Base-by-base conservation (phyloP, 768 basidiomycete genomes). In the Krasilnikovozyma curviuscula region DNA sequence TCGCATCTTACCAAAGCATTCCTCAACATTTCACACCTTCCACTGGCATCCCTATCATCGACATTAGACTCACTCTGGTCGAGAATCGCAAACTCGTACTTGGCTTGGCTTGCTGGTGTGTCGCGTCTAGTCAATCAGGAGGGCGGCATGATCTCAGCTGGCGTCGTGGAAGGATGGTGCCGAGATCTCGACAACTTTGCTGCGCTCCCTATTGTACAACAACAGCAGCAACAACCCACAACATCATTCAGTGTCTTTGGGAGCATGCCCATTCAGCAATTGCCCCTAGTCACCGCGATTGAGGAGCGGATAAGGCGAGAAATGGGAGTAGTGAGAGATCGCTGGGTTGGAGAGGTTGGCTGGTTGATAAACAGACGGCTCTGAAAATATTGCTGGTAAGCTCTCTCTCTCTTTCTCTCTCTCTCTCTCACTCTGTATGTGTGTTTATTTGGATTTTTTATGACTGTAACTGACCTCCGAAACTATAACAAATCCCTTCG, bases 71-170 rank as follows among this genome's bases (percentile, higher is more conserved):
- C 45, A 14, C 37, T 50, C 29, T 50, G 49, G 49, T 18, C 49
- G 14, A 27, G 35, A n/a, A 28, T 50, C 27, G 43, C 49, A 8
- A 27, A 43, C 33, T 42, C 44, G 18, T 50, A 44, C 43, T 35
- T 50, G 14, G 29, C 38, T 4, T 50, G 49, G 49, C 23, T 28
- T 18, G 29, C 19, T 2, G 19, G 37, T 4, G 49, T 50, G 5
- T 33, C 29, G 2, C 18, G 28, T 4, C 28, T 43, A 29, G 49
- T 50, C 3, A 50, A 50, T 31, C 5, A 24, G 29, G 25, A 40
- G 18, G 49, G 49, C 19, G 49, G 49, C 14, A 50, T 50, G 49
- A 39, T 50, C 21, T 38, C 43, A 16, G 43, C 42, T 8, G 44
- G 44, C 7, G 49, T 50, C 1, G 49, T 44, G 1, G 49, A 50